Conservation (phyloP, 306 rosid genomes). For the Amphicarpaea edgeworthii region DNA sequence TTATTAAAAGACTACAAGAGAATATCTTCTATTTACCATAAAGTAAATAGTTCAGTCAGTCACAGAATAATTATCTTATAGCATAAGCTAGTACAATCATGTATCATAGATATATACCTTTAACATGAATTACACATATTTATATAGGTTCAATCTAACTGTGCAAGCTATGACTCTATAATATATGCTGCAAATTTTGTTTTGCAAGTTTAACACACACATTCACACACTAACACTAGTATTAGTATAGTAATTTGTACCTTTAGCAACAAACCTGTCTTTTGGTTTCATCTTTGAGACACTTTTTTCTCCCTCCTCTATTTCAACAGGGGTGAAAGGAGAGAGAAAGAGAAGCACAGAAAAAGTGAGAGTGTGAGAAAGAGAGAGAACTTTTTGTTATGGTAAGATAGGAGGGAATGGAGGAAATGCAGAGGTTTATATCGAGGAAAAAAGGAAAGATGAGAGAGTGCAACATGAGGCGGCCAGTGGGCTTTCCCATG, state of each 20-base stretch:
- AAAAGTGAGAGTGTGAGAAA: not conserved
- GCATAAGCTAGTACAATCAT: conserved; percentile 29
- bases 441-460: conserved; percentile 32
- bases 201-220: conserved; percentile 36
- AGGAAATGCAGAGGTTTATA: conserved; percentile 55
- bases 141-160: conserved; percentile 24
- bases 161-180: conserved; percentile 6
- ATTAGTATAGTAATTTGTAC: conserved; percentile 49
- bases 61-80: conserved; percentile 40
- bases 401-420: conserved; percentile 37
- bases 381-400: not conserved
- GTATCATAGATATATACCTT: not conserved
- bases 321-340: conserved; percentile 37
- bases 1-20: not conserved
- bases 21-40: conserved; percentile 34
- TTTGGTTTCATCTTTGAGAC: conserved; percentile 60
- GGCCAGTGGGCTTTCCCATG: conserved; percentile 69
- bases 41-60: conserved; percentile 42
- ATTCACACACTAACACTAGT: not conserved
- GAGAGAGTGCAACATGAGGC: conserved; percentile 32
- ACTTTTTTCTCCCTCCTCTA: conserved; percentile 9
- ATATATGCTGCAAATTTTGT: conserved; percentile 10
- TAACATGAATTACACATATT: conserved; percentile 42
- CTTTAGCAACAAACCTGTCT: conserved; percentile 58
- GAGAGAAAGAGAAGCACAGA: conserved; percentile 2